Percentiles rank a stretch among this genome's conserved stretches.
Conservation (phyloP, 495 filamentous ascomycete genomes). For the Trichoderma reesei region DNA sequence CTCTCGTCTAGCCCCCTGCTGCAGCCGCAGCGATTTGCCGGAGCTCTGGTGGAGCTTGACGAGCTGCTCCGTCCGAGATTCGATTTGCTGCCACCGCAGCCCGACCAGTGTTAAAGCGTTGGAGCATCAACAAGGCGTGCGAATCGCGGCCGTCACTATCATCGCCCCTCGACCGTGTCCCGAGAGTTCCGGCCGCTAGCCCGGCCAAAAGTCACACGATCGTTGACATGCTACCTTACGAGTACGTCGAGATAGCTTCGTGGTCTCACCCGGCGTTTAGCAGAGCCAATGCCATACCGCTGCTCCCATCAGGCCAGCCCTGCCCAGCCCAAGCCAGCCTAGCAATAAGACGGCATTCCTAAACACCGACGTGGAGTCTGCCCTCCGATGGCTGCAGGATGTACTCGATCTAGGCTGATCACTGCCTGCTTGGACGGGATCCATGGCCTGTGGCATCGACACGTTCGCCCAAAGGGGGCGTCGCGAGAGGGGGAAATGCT, state of each 20-base stretch:
- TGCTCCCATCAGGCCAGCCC: not conserved
- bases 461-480: not conserved
- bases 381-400: not conserved
- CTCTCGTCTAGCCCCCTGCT: not conserved
- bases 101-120: not conserved
- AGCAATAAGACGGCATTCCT: not conserved
- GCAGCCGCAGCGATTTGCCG: not conserved
- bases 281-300: not conserved
- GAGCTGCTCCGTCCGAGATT: not conserved
- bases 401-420: not conserved
- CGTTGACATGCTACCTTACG: not conserved
- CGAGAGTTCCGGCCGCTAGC: slow-evolving; percentile 6
- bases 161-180: slow-evolving; percentile 8
- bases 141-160: not conserved
- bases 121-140: not conserved
- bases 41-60: not conserved
- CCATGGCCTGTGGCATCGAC: not conserved
- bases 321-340: not conserved
- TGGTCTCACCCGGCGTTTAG: not conserved
- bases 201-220: not conserved
- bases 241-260: not conserved
- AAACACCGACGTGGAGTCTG: not conserved
- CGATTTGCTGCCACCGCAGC: not conserved
- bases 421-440: not conserved
- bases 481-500: not conserved